Evolutionary conservation across 2,329 filamentous ascomycete genomes (phyloP).

Genomic region (Exophiala bonariae): DNA sequence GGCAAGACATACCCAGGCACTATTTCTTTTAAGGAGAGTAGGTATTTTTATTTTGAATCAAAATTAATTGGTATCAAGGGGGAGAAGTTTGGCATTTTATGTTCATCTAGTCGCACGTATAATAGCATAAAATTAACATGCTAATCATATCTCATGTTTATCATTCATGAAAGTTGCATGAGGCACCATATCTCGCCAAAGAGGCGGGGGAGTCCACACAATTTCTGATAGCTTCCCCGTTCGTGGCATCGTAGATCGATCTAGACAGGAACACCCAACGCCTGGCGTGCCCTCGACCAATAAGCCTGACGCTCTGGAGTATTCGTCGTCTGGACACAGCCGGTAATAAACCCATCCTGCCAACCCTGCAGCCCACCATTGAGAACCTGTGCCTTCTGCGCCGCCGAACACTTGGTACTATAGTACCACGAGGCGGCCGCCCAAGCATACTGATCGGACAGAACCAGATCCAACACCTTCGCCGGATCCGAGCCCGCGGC

Average conservation of each 20-base stretch:
- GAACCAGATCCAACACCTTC: conserved; percentile 52
- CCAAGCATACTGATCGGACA: conserved; percentile 54
- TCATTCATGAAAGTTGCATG: too few relatives aligned
- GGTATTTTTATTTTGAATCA: too few relatives aligned
- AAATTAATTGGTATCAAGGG: too few relatives aligned
- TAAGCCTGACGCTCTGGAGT: conserved; percentile 48
- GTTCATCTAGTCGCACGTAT: too few relatives aligned
- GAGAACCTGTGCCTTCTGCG: conserved; percentile 46
- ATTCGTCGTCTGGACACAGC: conserved; percentile 54
- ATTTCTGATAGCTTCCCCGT: too few relatives aligned
- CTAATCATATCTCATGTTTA: too few relatives aligned
- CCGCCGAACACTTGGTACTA: conserved; percentile 51
- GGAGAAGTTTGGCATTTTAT: too few relatives aligned
- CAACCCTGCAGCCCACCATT: conserved; percentile 52
- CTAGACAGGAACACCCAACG: conserved; percentile 34
- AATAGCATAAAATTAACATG: too few relatives aligned
- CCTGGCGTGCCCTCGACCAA: conserved; percentile 51
- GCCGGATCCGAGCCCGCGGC: conserved; percentile 40
- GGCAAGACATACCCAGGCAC: too few relatives aligned
- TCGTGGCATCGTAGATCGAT: neutral
- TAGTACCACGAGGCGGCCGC: conserved; percentile 64
- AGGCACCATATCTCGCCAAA: too few relatives aligned
- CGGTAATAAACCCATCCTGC: conserved; percentile 49
- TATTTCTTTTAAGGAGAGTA: too few relatives aligned
- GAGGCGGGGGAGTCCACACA: too few relatives aligned